Evolutionary conservation across 306 rosid genomes (phyloP).

Genomic region (Cucurbita moschata): DNA sequence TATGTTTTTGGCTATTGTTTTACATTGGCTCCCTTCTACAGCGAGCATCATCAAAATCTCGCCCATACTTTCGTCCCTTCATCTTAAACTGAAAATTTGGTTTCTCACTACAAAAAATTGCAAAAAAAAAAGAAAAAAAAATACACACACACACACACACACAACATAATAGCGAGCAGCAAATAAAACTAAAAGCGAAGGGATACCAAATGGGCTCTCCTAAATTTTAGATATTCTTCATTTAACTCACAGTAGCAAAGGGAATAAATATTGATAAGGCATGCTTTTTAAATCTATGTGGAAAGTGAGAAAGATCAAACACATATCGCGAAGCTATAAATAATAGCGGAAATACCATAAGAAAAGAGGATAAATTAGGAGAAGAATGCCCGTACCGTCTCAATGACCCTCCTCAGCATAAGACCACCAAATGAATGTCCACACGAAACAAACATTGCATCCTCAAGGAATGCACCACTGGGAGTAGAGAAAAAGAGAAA

Average conservation of each 20-base stretch:
- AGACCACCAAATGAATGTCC: conserved; percentile 99
- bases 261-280: background rate
- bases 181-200: background rate
- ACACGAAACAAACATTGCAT: conserved; percentile 84
- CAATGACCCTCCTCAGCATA: conserved; percentile 83
- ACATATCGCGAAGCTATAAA: background rate
- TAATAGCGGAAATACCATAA: background rate
- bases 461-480: conserved; percentile 90
- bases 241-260: background rate
- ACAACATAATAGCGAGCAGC: background rate
- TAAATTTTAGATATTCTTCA: background rate
- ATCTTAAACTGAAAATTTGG: background rate
- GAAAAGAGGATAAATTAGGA: background rate
- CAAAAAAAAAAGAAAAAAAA: background rate
- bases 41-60: background rate
- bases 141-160: too few relatives aligned
- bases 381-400: conserved; percentile 49
- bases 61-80: background rate
- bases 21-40: background rate
- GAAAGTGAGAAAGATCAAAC: background rate
- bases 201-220: background rate
- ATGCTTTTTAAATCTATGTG: background rate
- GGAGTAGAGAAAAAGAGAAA: conserved; percentile 5
- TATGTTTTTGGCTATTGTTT: background rate
- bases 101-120: background rate